Conservation (phyloP, 306 rosid genomes). For the Quercus wislizeni region DNA sequence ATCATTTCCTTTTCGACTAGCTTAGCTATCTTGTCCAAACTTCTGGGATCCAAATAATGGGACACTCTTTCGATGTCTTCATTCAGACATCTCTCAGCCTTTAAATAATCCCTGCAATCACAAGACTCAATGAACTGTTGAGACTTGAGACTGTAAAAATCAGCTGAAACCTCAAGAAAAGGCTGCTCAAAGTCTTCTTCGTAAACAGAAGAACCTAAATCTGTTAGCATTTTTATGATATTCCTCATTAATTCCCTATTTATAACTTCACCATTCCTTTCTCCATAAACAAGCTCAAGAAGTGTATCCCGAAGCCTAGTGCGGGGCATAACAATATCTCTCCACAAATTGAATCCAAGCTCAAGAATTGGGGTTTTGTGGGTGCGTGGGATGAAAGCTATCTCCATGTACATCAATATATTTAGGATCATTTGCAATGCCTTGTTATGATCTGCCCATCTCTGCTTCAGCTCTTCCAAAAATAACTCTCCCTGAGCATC, state of each 20-base stretch:
- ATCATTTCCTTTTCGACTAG: slow-evolving; percentile 55
- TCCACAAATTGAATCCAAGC: slow-evolving; percentile 60
- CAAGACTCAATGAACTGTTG: slow-evolving; percentile 52
- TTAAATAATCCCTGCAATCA: slow-evolving; percentile 54
- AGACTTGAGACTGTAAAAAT: slow-evolving; percentile 46
- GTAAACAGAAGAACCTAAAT: slow-evolving; percentile 49
- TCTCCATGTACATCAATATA: slow-evolving; percentile 61
- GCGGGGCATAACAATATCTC: slow-evolving; percentile 48
- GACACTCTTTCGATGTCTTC: slow-evolving; percentile 53
- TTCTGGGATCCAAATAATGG: slow-evolving; percentile 48
- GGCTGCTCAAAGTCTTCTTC: slow-evolving; percentile 48
- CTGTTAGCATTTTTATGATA: slow-evolving; percentile 45
- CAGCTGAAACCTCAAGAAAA: slow-evolving; percentile 44
- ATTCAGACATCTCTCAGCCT: slow-evolving; percentile 51
- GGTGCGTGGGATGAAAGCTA: slow-evolving; percentile 48
- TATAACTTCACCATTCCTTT: slow-evolving; percentile 51
- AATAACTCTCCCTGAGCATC: slow-evolving; percentile 51
- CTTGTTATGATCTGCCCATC: slow-evolving; percentile 59
- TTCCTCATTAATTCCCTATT: slow-evolving; percentile 58
- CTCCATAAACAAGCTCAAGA: slow-evolving; percentile 46
- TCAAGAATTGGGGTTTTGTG: slow-evolving; percentile 54
- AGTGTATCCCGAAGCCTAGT: slow-evolving; percentile 48
- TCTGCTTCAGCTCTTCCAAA: slow-evolving; percentile 55
- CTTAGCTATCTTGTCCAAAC: slow-evolving; percentile 39
- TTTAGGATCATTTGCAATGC: slow-evolving; percentile 60